These are phyloP conservation scores for Exserohilum rostratum DNA, from an alignment of 2,329 filamentous ascomycete species.

Conservation along the genomic window DNA sequence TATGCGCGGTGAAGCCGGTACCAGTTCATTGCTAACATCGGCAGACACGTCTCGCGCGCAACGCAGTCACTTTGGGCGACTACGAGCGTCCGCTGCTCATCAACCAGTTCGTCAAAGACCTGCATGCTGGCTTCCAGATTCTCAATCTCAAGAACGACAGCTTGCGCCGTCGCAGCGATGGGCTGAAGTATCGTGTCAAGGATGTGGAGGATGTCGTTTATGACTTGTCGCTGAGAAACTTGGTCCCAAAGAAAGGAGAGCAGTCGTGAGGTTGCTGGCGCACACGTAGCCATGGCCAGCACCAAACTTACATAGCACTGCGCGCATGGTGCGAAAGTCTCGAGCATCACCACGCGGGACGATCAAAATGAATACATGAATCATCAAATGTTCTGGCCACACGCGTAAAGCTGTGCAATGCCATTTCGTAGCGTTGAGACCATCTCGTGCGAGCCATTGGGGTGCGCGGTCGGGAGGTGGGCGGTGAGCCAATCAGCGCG, in stretches of 20 bases:
- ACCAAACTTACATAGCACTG: background rate
- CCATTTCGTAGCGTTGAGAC: background rate
- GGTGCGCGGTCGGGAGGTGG: constrained; percentile 3
- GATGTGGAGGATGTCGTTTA: constrained; percentile 98
- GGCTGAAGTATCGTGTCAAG: constrained; percentile 97
- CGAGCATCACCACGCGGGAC: background rate
- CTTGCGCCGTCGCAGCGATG: constrained; percentile 84
- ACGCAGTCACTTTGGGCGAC: constrained; percentile 91
- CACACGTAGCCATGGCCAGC: background rate
- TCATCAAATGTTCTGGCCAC: background rate
- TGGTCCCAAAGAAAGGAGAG: constrained; percentile 59
- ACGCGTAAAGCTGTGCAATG: background rate
- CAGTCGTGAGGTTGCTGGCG: background rate
- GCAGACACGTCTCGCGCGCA: constrained; percentile 83
- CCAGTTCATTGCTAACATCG: constrained; percentile 6
- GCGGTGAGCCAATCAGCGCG: constrained; percentile 9
- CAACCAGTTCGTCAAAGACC: constrained; percentile 89
- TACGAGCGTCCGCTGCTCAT: constrained; percentile 85
- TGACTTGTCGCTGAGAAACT: constrained; percentile 83
- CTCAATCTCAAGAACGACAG: constrained; percentile 97
- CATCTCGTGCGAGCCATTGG: background rate
- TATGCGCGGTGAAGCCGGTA: background rate
- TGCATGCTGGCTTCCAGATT: constrained; percentile 95
- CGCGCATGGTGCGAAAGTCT: background rate
- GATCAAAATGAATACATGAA: background rate